Percentiles rank a stretch among this genome's conserved stretches.
Evolutionary conservation across 2,329 filamentous ascomycete species (phyloP).

Genomic region (Arthrobotrys iridis): DNA sequence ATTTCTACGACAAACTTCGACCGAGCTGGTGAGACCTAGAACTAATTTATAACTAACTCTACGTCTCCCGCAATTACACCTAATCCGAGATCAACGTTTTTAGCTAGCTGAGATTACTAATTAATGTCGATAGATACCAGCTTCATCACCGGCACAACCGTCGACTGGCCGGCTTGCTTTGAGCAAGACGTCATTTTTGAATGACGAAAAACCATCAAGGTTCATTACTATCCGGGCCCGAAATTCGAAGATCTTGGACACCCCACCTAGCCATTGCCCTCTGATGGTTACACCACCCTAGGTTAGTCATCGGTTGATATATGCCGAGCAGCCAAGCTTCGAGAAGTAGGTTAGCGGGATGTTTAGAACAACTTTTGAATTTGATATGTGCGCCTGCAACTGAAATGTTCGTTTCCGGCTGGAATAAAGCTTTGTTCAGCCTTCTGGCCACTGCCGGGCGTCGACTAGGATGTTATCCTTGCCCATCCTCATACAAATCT

Average conservation of each 20-base stretch:
- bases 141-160: background rate
- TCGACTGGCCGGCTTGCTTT: background rate
- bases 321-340: slow-evolving; percentile 21
- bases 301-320: background rate
- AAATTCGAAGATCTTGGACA: slow-evolving; percentile 5
- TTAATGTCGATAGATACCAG: background rate
- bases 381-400: slow-evolving; percentile 12
- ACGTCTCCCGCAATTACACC: no score
- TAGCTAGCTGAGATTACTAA: background rate
- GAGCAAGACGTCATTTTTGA: background rate
- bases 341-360: background rate
- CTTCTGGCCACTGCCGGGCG: background rate
- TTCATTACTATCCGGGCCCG: slow-evolving; percentile 12
- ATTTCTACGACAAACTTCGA: no score
- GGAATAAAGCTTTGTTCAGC: background rate
- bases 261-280: background rate
- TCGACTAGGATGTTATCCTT: slow-evolving; percentile 34
- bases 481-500: slow-evolving; percentile 41
- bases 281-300: background rate
- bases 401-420: background rate
- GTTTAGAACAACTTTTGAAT: background rate
- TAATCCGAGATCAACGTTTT: no score
- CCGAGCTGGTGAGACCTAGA: no score
- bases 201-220: background rate
- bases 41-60: no score